Evolutionary conservation across 805 yeast genomes (phyloP).

Genomic region (Yarrowia phangngaensis): DNA sequence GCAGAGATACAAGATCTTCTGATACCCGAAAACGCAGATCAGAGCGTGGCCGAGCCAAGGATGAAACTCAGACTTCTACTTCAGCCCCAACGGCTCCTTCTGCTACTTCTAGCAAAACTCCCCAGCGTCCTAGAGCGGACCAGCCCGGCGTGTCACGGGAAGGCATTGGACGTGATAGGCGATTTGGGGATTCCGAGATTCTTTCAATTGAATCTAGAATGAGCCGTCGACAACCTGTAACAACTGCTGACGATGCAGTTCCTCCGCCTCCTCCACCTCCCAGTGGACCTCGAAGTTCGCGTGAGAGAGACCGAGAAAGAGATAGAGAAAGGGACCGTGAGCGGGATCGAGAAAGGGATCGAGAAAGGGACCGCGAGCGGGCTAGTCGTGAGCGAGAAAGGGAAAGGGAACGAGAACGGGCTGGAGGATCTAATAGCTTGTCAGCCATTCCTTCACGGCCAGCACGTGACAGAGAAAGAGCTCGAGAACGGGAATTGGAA

Average conservation of each 20-base stretch:
- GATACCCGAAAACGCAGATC: no score
- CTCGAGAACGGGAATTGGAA: conserved; percentile 15
- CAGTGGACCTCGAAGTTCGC: conserved; percentile 4
- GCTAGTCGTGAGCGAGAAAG: conserved; percentile 23
- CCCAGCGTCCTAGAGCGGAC: conserved; percentile 10
- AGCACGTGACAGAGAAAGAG: conserved; percentile 27
- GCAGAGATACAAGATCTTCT: no score
- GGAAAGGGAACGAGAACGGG: conserved; percentile 1
- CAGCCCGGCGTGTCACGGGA: conserved; percentile 27
- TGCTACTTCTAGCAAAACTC: conserved; percentile 1
- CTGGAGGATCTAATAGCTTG: not conserved
- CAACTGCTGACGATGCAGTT: not conserved
- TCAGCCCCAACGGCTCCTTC: conserved; percentile 2
- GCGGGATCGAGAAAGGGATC: conserved; percentile 14
- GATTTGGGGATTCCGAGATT: conserved; percentile 27
- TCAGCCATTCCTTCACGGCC: conserved; percentile 5
- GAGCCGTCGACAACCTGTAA: conserved; percentile 5
- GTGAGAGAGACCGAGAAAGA: conserved; percentile 23
- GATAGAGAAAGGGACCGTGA: conserved; percentile 1
- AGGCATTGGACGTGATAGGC: conserved; percentile 28
- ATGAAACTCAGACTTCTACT: conserved; percentile 3
- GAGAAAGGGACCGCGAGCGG: not conserved
- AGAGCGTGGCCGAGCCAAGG: conserved; percentile 5
- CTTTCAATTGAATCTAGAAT: conserved; percentile 18
- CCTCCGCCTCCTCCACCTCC: conserved; percentile 20